phyloP scores from a whole-genome alignment of 2,329 filamentous ascomycete genomes.

The Colletotrichum tropicale region DNA sequence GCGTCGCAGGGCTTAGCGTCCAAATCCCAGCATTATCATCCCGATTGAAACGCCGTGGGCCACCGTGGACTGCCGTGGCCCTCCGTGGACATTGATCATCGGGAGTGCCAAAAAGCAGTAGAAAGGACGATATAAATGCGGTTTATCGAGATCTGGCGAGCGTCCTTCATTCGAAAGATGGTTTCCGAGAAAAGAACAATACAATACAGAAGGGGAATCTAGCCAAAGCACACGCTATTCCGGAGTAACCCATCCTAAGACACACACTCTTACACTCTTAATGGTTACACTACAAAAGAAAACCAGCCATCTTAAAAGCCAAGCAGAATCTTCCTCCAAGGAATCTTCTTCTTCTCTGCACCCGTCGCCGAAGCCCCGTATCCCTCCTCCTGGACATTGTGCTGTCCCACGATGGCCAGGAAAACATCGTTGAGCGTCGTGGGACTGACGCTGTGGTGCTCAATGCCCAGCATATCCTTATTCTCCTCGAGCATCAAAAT shows the following conservation, averaged over 20 bases:
- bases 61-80: neutral
- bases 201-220: neutral
- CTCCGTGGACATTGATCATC: neutral
- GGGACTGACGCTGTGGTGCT: constrained; percentile 86
- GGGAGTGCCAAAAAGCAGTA: neutral
- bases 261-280: neutral
- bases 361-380: constrained; percentile 29
- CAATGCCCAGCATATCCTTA: constrained; percentile 71
- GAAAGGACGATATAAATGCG: neutral
- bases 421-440: constrained; percentile 95
- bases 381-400: constrained; percentile 79
- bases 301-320: neutral
- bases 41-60: neutral
- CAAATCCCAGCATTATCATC: neutral
- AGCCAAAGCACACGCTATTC: neutral
- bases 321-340: constrained; percentile 5
- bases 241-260: neutral
- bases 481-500: constrained; percentile 76
- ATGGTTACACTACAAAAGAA: neutral
- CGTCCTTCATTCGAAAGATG: rapidly evolving
- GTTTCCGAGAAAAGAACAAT: neutral
- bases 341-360: neutral
- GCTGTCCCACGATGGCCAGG: constrained; percentile 79
- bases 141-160: neutral
- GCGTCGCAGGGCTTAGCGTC: neutral